Evolutionary conservation across 2,329 filamentous ascomycete species (phyloP).

Genomic region (Cadophora luteo-olivacea): DNA sequence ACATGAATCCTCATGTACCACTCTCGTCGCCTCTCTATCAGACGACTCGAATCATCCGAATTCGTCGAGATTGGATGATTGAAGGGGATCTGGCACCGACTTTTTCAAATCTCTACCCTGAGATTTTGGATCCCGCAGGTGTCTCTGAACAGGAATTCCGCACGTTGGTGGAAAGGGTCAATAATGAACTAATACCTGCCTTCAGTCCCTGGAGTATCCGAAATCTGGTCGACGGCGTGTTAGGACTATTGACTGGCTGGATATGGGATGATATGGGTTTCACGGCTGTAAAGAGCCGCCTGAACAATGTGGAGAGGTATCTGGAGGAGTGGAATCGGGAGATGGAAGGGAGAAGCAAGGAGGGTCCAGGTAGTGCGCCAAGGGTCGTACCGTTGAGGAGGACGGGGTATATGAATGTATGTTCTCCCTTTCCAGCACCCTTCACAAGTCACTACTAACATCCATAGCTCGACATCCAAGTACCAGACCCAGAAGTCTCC

Average conservation of each 20-base stretch:
- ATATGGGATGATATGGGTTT: constrained; percentile 90
- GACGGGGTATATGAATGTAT: constrained; percentile 86
- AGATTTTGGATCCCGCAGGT: constrained; percentile 86
- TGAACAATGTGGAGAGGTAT: constrained; percentile 77
- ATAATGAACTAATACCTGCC: constrained; percentile 74
- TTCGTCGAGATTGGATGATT: constrained; percentile 90
- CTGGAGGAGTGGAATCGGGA: constrained; percentile 86
- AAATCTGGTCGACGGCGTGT: constrained; percentile 78
- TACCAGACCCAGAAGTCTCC: constrained; percentile 77
- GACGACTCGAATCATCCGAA: constrained; percentile 87
- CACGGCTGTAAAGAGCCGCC: constrained; percentile 74
- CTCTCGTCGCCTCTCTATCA: constrained; percentile 75
- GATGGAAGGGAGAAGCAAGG: constrained; percentile 63
- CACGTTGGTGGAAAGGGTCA: constrained; percentile 79
- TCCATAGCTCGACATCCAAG: constrained; percentile 76
- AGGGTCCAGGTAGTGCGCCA: constrained; percentile 62
- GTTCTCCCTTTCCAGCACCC: constrained; percentile 41
- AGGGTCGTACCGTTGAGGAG: constrained; percentile 79
- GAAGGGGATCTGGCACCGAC: constrained; percentile 89
- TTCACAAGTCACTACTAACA: constrained; percentile 36
- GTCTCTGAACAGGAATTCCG: constrained; percentile 88
- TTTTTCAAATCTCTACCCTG: constrained; percentile 94
- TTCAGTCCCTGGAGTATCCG: constrained; percentile 80
- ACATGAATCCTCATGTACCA: constrained; percentile 90
- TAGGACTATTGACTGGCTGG: constrained; percentile 89